Percentiles rank a stretch among this genome's conserved stretches.
phyloP scores from a whole-genome alignment of 1,284 basidiomycete genomes.

The Boletus mariae region DNA sequence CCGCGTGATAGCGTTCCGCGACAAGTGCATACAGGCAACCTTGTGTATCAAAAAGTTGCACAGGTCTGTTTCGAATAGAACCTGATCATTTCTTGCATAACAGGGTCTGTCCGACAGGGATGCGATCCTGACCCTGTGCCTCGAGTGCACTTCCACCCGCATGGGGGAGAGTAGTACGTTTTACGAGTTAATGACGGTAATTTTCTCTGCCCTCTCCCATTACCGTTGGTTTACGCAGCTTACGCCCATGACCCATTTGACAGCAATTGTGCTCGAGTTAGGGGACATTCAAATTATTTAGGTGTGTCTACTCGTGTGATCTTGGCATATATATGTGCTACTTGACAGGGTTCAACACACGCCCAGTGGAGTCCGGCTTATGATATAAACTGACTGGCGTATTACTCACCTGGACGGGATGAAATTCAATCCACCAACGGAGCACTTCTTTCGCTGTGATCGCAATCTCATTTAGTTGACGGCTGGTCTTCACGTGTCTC shows the following conservation, averaged over 20 bases:
- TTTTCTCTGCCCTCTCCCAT: constrained; percentile 12
- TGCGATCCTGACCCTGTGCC: constrained; percentile 32
- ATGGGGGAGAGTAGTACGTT: constrained; percentile 40
- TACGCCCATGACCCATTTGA: constrained; percentile 41
- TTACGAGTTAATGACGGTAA: constrained; percentile 16
- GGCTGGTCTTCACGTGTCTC: constrained; percentile 25
- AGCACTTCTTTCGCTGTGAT: constrained; percentile 41
- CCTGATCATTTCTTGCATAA: constrained; percentile 6
- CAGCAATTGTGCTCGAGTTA: constrained; percentile 36
- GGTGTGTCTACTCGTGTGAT: constrained; percentile 32
- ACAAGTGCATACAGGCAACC: constrained; percentile 30
- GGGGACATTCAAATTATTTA: constrained; percentile 39
- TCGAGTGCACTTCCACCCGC: constrained; percentile 29
- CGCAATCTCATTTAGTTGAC: constrained; percentile 14
- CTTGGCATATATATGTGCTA: constrained; percentile 11
- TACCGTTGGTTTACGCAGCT: constrained; percentile 23
- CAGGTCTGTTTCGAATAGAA: constrained; percentile 31
- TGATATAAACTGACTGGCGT: constrained; percentile 11
- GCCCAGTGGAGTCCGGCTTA: constrained; percentile 11
- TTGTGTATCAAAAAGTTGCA: constrained; percentile 33
- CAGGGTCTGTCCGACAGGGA: constrained; percentile 20
- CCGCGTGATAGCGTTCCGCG: constrained; percentile 23
- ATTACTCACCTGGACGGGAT: constrained; percentile 36
- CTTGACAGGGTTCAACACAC: constrained; percentile 24
- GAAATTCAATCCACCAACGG: constrained; percentile 46